Conservation (phyloP, 106 monocot genomes). For the Acanthochlamys bracteata region DNA sequence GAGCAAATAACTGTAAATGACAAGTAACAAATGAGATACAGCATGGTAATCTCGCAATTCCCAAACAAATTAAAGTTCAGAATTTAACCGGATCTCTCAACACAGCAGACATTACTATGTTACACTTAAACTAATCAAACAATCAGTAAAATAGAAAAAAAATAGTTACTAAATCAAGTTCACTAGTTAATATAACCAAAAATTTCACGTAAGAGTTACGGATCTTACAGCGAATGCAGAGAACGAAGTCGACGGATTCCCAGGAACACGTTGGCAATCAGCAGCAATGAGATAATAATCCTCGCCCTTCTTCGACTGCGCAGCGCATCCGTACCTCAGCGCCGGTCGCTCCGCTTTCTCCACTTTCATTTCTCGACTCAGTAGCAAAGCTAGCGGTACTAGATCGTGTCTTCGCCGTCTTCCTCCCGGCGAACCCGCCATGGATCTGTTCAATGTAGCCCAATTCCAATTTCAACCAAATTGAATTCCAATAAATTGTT, state of each 20-base stretch:
- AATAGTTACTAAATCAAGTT: too few species aligned
- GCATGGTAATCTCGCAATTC: too few species aligned
- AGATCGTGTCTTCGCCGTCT: not conserved
- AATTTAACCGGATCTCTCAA: too few species aligned
- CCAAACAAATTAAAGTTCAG: too few species aligned
- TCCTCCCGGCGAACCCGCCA: constrained; percentile 1
- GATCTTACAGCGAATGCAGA: not conserved
- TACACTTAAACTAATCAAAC: too few species aligned
- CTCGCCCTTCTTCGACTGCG: constrained; percentile 2
- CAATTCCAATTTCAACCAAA: not conserved
- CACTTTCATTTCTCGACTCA: not conserved
- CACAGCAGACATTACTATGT: too few species aligned
- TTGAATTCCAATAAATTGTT: not conserved
- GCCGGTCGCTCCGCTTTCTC: not conserved
- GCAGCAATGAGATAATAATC: constrained; percentile 1
- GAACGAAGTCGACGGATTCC: not conserved
- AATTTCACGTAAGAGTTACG: not conserved
- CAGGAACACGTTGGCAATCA: constrained; percentile 2
- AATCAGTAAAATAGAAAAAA: too few species aligned
- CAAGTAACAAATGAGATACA: too few species aligned
- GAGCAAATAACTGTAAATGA: too few species aligned
- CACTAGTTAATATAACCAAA: too few species aligned
- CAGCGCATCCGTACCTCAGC: not conserved
- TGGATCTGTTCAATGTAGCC: not conserved
- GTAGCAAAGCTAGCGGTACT: not conserved